A percentile compares a stretch with the other conserved stretches of the same genome.
Evolutionary conservation across 495 filamentous ascomycete species (phyloP).

Genomic region (Xylaria bambusicola): DNA sequence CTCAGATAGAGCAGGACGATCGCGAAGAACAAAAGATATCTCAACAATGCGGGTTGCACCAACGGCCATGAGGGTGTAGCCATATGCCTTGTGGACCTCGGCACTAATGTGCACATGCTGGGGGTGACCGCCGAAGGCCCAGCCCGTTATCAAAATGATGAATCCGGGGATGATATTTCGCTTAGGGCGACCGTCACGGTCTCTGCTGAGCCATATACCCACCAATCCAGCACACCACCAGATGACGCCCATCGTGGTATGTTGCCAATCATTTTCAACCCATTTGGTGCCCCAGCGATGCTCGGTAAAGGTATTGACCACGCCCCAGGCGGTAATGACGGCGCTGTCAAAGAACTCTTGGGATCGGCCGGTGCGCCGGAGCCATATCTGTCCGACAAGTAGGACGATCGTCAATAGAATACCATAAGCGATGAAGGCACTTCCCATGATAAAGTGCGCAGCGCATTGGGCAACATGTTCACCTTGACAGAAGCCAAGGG

Average conservation of each 20-base stretch:
- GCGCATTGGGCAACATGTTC: slow-evolving; percentile 93
- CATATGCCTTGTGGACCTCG: slow-evolving; percentile 89
- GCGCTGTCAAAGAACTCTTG: slow-evolving; percentile 97
- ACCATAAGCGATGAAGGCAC: slow-evolving; percentile 92
- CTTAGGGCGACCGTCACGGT: slow-evolving; percentile 79
- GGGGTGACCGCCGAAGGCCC: slow-evolving; percentile 87
- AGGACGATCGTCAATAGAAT: slow-evolving; percentile 84
- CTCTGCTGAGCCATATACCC: slow-evolving; percentile 88
- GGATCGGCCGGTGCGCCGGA: slow-evolving; percentile 78
- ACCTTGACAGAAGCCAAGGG: slow-evolving; percentile 88
- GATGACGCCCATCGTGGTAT: slow-evolving; percentile 94
- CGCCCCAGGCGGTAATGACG: slow-evolving; percentile 91
- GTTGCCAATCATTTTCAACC: slow-evolving; percentile 95
- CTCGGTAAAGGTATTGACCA: slow-evolving; percentile 97
- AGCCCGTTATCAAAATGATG: slow-evolving; percentile 91
- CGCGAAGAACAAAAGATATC: slow-evolving; percentile 81
- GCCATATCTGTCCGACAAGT: slow-evolving; percentile 84
- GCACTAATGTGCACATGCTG: slow-evolving; percentile 81
- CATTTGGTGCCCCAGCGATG: slow-evolving; percentile 89
- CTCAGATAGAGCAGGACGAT: slow-evolving; percentile 62
- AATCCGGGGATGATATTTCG: slow-evolving; percentile 91
- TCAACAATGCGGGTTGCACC: slow-evolving; percentile 85
- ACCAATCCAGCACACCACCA: slow-evolving; percentile 95
- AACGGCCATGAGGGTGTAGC: slow-evolving; percentile 92
- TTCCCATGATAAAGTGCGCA: slow-evolving; percentile 98